A percentile compares a stretch with the other conserved stretches of the same genome.
These are phyloP conservation scores for Cyclaneusma minus DNA, from an alignment of 2,329 filamentous ascomycete species.

Conservation along the genomic window DNA sequence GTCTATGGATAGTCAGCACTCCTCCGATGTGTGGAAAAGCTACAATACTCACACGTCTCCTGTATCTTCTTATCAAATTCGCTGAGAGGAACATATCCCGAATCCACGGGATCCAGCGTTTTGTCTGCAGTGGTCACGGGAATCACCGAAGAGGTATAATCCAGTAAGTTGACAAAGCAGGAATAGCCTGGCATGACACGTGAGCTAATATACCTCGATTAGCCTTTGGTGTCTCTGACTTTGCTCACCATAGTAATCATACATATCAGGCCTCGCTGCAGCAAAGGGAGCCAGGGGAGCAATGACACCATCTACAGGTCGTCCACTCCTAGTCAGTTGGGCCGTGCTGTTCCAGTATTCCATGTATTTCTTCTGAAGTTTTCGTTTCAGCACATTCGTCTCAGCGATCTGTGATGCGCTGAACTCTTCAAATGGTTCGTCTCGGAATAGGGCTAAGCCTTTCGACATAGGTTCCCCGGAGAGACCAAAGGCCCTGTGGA, in stretches of 20 bases:
- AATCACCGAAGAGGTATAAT: constrained; percentile 37
- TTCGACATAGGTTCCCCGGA: constrained; percentile 36
- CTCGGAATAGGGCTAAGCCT: constrained; percentile 20
- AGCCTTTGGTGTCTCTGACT: constrained; percentile 9
- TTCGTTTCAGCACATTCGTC: constrained; percentile 33
- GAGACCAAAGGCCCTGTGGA: constrained; percentile 31
- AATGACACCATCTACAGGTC: constrained; percentile 39
- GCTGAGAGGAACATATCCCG: constrained; percentile 22
- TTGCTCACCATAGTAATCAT: constrained; percentile 28
- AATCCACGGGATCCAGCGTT: constrained; percentile 26
- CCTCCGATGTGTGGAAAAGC: background rate
- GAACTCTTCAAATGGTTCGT: constrained; percentile 17
- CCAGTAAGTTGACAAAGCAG: constrained; percentile 33
- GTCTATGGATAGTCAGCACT: constrained; percentile 18
- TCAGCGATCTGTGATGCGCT: constrained; percentile 16
- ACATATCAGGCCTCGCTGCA: constrained; percentile 30
- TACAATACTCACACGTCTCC: constrained; percentile 31
- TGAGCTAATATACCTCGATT: constrained; percentile 12
- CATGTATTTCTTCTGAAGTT: constrained; percentile 40
- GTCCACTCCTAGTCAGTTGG: constrained; percentile 27
- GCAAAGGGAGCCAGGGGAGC: constrained; percentile 32
- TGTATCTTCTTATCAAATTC: constrained; percentile 27
- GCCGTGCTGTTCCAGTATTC: constrained; percentile 47
- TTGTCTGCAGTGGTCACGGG: constrained; percentile 39
- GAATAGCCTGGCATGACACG: constrained; percentile 15